phyloP scores from a whole-genome alignment of 2,329 filamentous ascomycete genomes.

The Sphaerulina vaccinii region DNA sequence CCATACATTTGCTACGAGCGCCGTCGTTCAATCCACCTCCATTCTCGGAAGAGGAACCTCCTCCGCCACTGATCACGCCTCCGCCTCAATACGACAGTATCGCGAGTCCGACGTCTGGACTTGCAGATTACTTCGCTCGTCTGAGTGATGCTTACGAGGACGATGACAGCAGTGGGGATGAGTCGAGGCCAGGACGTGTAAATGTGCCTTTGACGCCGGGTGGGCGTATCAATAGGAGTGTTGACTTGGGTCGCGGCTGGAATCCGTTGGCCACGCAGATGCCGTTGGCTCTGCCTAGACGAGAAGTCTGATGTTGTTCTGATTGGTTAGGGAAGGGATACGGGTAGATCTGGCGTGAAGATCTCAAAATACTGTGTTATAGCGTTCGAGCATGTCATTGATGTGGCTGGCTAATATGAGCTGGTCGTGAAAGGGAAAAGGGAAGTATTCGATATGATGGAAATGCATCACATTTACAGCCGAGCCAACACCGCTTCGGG shows the following conservation, averaged over 20 bases:
- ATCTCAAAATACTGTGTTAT: background rate
- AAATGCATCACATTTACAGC: too few relatives aligned
- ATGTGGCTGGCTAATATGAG: too few relatives aligned
- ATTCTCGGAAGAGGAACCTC: slow-evolving; percentile 77
- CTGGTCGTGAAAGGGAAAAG: too few relatives aligned
- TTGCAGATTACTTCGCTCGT: slow-evolving; percentile 85
- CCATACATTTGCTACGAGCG: slow-evolving; percentile 78
- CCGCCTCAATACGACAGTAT: slow-evolving; percentile 83
- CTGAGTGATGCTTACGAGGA: slow-evolving; percentile 63
- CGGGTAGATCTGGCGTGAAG: background rate
- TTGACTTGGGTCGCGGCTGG: slow-evolving; percentile 60
- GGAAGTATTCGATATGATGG: too few relatives aligned
- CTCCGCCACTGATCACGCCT: slow-evolving; percentile 72
- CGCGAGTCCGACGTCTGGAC: slow-evolving; percentile 65
- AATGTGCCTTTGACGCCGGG: slow-evolving; percentile 65
- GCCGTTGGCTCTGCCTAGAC: slow-evolving; percentile 7
- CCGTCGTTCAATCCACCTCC: slow-evolving; percentile 87
- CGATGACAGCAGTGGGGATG: slow-evolving; percentile 41
- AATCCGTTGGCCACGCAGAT: slow-evolving; percentile 21
- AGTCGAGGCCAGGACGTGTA: slow-evolving; percentile 39
- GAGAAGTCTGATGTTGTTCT: slow-evolving; percentile 4
- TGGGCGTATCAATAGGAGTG: slow-evolving; percentile 60
- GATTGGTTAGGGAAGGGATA: background rate
- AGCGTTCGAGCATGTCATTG: too few relatives aligned
- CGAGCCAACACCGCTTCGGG: too few relatives aligned